phyloP scores from a whole-genome alignment of 805 yeast species.

The Candida tallmaniae region DNA sequence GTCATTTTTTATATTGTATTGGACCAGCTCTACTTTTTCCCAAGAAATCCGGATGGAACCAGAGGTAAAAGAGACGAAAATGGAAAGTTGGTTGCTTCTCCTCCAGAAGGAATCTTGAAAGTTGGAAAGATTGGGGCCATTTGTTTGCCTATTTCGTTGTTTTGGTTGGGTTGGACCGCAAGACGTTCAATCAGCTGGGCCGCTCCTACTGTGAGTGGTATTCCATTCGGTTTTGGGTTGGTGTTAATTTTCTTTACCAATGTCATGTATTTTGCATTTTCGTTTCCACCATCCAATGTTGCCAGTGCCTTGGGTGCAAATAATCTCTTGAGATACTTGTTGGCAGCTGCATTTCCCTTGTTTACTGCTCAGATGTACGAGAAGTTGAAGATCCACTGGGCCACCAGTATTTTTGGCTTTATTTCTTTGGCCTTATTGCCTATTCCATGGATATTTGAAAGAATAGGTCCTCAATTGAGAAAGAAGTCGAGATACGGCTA shows the following conservation, averaged over 20 bases:
- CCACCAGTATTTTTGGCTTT: constrained; percentile 61
- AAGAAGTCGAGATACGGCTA: constrained; percentile 54
- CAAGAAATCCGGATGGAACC: constrained; percentile 59
- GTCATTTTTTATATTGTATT: constrained; percentile 45
- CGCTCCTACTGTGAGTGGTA: constrained; percentile 71
- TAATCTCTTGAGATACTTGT: constrained; percentile 67
- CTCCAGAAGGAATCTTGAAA: constrained; percentile 59
- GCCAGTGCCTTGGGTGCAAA: constrained; percentile 93
- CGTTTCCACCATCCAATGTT: constrained; percentile 70
- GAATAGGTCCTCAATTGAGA: constrained; percentile 57
- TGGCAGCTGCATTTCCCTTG: constrained; percentile 79
- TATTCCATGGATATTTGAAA: constrained; percentile 66
- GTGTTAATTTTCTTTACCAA: constrained; percentile 68
- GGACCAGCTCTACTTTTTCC: constrained; percentile 49
- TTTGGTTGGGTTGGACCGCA: constrained; percentile 83
- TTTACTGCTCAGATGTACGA: constrained; percentile 82
- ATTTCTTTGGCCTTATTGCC: constrained; percentile 68
- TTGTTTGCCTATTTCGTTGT: constrained; percentile 60
- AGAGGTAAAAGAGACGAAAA: constrained; percentile 50
- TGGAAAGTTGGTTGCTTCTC: constrained; percentile 50
- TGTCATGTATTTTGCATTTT: constrained; percentile 61
- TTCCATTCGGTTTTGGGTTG: constrained; percentile 73
- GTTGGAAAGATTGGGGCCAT: constrained; percentile 66
- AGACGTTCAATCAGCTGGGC: constrained; percentile 63
- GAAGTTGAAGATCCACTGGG: constrained; percentile 74